Evolutionary conservation across 164 flowering plant genomes (phyloP).

Genomic region (Piper longum): DNA sequence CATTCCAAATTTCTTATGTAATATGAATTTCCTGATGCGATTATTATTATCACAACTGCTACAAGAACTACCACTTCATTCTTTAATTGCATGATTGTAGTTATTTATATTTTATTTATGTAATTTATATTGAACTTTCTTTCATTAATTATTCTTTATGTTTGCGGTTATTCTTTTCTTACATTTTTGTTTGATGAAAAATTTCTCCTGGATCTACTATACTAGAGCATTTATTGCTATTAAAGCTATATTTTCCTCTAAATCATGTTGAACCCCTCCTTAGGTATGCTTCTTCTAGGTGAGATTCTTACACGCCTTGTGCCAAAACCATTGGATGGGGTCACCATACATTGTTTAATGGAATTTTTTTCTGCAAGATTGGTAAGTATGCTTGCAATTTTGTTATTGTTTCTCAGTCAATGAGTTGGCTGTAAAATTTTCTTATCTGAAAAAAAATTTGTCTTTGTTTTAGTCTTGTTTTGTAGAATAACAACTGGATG

Average conservation of each 20-base stretch:
- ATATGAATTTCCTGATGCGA: too few species aligned
- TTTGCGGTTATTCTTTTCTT: neutral
- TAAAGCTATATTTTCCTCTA: neutral
- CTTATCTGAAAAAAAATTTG: too few species aligned
- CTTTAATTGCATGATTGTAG: neutral
- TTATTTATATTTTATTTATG: neutral
- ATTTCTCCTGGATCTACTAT: neutral
- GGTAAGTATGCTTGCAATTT: constrained; percentile 37
- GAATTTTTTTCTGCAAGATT: constrained; percentile 71
- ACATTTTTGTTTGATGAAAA: neutral
- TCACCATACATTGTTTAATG: constrained; percentile 54
- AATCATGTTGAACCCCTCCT: constrained; percentile 4
- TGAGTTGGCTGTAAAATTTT: too few species aligned
- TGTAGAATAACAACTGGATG: too few species aligned
- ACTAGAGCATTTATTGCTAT: neutral
- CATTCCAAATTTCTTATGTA: too few species aligned
- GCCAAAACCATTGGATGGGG: constrained; percentile 42
- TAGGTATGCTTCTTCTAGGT: constrained; percentile 79
- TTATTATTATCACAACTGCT: too few species aligned
- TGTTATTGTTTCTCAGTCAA: neutral
- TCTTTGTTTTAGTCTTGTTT: too few species aligned
- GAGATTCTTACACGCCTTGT: constrained; percentile 43
- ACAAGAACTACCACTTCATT: too few species aligned
- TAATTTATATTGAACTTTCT: neutral
- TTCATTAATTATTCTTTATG: neutral